Evolutionary conservation across 306 rosid genomes (phyloP).

Genomic region (Cucurbita ficifolia): DNA sequence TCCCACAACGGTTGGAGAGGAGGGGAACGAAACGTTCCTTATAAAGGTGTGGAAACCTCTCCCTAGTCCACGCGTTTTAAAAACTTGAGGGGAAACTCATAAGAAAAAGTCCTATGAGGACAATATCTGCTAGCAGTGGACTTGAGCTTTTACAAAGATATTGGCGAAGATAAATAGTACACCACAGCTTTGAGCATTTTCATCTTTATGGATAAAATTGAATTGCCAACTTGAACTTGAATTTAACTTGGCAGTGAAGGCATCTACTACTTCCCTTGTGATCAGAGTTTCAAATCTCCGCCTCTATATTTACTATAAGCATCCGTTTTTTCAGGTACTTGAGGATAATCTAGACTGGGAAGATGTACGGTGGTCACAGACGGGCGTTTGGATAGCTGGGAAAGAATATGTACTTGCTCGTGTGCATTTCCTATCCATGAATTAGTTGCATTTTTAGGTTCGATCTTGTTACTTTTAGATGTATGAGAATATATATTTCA

Average conservation of each 20-base stretch:
- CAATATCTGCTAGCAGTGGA: too few relatives aligned
- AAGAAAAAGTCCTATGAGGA: too few relatives aligned
- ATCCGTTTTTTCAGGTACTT: constrained; percentile 31
- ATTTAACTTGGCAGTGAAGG: not conserved
- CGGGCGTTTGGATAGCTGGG: constrained; percentile 91
- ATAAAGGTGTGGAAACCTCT: too few relatives aligned
- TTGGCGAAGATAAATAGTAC: not conserved
- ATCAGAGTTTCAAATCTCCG: not conserved
- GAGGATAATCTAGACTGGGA: constrained; percentile 96
- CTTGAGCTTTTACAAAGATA: not conserved
- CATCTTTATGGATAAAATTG: not conserved
- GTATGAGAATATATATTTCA: not conserved
- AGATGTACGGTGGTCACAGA: constrained; percentile 94
- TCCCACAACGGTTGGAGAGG: too few relatives aligned
- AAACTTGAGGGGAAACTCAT: too few relatives aligned
- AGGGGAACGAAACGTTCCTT: too few relatives aligned
- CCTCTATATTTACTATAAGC: not conserved
- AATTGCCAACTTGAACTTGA: not conserved
- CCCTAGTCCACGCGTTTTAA: too few relatives aligned
- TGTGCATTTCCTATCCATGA: constrained; percentile 73
- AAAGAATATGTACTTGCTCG: constrained; percentile 87
- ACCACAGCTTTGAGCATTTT: not conserved
- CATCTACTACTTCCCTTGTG: not conserved
- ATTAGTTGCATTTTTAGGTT: constrained; percentile 19
- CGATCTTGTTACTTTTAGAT: not conserved